Evolutionary conservation across 2,329 filamentous ascomycete species (phyloP), one percentile per base, ranked within the genome.

Genomic region (Polytolypa hystricis): DNA sequence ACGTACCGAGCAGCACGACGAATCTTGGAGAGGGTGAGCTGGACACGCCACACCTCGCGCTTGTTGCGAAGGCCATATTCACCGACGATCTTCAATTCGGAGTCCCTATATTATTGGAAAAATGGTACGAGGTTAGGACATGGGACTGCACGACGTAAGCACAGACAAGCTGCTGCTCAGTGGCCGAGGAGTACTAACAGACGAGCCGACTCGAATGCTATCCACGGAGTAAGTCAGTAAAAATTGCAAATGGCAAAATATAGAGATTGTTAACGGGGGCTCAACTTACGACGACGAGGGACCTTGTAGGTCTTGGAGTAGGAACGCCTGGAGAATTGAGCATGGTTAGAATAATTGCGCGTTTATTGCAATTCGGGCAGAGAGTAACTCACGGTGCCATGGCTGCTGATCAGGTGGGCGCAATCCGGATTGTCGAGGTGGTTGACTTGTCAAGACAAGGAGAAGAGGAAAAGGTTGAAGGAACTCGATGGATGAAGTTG

Each of bases 301-400:
- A 93, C 86, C 82, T 93, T 94, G 69, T 93, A 93, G 77, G 91
- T 98, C 85, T 98, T 98, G 67, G 83, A 93, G 76, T 95, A 94
- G 59, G 81, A 82, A 66, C 79, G 70, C 55, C 61, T 65, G 47
- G 35, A 48, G 31, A 40, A 28, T 43, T 35, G 43, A 28, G 17
- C 36, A 42, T 20, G 31, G 47, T 58, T 54, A 56, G 53, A 26
- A 37, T 9, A 30, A 18, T 37, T 15, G 5, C 16, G 10, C 6
- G 29, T 27, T 32, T 12, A 18, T 32, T 12, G 11, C 5, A 20
- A 10, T 25, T 23, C 14, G 15, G 19, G 17, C 3, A 14, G 21
- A 29, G 2, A 23, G n/a, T 30, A 12, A 58, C 57, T 53, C 51
- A 60, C 52, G 64, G 65, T 47, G 64, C 64, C 65, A 69, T 69